Conservation (phyloP, 2,329 filamentous ascomycete genomes). For the Calonectria naviculata region DNA sequence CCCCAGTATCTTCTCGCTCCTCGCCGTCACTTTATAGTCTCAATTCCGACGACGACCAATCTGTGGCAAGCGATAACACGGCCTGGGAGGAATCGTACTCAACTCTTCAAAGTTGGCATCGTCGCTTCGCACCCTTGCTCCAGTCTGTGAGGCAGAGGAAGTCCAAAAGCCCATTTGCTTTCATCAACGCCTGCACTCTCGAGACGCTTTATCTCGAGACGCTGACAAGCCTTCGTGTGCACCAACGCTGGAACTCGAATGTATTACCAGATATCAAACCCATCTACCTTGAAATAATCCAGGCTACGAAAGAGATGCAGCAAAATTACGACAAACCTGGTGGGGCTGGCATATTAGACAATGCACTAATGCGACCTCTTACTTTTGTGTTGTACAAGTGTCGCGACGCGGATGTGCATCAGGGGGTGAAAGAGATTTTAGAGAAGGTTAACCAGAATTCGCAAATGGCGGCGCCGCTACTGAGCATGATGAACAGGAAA, state of each 20-base stretch:
- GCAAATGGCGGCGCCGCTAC: conserved; percentile 24
- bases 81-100: conserved; percentile 24
- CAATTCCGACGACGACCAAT: not conserved
- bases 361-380: conserved; percentile 31
- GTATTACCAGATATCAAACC: conserved; percentile 30
- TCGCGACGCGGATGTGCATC: conserved; percentile 22
- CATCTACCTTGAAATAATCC: conserved; percentile 33
- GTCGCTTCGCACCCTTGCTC: conserved; percentile 24
- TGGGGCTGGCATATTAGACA: conserved; percentile 22
- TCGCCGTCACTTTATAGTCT: not conserved
- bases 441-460: conserved; percentile 11
- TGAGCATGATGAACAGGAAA: conserved; percentile 30
- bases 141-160: conserved; percentile 21
- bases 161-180: conserved; percentile 15
- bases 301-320: conserved; percentile 18
- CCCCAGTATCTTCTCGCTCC: not conserved
- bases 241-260: conserved; percentile 16
- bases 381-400: conserved; percentile 34
- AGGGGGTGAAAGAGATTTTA: conserved; percentile 22
- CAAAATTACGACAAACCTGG: not conserved
- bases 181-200: conserved; percentile 29
- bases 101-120: conserved; percentile 29
- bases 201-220: conserved; percentile 34
- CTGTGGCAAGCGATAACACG: not conserved
- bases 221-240: conserved; percentile 23